Conservation (phyloP, 257 asterid genomes). For the Solanum raphanifolium region DNA sequence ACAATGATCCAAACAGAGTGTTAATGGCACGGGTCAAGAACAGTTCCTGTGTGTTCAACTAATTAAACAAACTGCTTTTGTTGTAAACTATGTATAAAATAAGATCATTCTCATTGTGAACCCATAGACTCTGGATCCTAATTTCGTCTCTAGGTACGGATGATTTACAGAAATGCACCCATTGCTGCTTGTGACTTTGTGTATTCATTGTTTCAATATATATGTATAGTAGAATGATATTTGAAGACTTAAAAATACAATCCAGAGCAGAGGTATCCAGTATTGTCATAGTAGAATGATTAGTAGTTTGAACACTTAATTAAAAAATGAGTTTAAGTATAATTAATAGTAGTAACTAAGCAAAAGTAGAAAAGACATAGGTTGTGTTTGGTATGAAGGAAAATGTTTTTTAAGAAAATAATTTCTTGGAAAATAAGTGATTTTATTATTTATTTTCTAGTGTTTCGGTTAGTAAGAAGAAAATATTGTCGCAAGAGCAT, state of each 20-base stretch:
- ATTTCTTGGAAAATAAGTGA: not conserved
- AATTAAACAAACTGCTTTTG: not conserved
- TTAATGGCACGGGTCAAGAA: not conserved
- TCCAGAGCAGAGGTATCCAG: not conserved
- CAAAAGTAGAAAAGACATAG: not conserved
- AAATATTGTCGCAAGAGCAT: not conserved
- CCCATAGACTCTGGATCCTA: not conserved
- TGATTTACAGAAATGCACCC: not conserved
- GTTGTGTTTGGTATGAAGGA: not conserved
- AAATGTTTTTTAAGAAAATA: not conserved
- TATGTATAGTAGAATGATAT: not conserved
- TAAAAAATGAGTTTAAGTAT: not conserved
- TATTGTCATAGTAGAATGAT: slow-evolving; percentile 20
- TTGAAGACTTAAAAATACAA: not conserved
- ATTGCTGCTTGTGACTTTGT: not conserved
- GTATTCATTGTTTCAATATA: not conserved
- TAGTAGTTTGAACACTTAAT: not conserved
- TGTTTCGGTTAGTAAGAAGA: not conserved
- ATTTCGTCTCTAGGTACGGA: not conserved
- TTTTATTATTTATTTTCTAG: too few species aligned
- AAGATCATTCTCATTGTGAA: not conserved
- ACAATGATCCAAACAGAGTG: too few species aligned
- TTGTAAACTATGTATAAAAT: not conserved
- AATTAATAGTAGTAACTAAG: not conserved
- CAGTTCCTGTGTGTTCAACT: not conserved